Percentiles rank a stretch among this genome's conserved stretches.
phyloP scores from a whole-genome alignment of 176 grass and related monocot species.

The Oryza glumipatula region DNA sequence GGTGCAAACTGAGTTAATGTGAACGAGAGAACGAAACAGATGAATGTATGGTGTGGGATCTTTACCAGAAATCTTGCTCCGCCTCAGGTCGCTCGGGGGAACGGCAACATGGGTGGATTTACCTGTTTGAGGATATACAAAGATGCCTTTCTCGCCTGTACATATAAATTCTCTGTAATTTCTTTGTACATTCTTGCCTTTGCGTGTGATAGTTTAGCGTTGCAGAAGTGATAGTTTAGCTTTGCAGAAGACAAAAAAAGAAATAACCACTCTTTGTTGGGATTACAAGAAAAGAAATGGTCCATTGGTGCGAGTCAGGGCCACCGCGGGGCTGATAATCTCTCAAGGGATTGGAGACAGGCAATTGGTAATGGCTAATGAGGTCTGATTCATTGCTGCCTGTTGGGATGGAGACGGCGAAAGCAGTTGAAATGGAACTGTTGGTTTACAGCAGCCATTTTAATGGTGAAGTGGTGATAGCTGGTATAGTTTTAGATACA shows the following conservation, averaged over 20 bases:
- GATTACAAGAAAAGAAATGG: constrained; percentile 35
- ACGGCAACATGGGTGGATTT: constrained; percentile 41
- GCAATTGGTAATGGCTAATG: constrained; percentile 5
- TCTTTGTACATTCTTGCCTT: constrained; percentile 63
- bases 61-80: constrained; percentile 24
- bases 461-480: background rate
- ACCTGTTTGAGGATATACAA: constrained; percentile 35
- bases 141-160: constrained; percentile 47
- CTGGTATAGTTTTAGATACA: constrained; percentile 2
- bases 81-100: constrained; percentile 26
- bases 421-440: constrained; percentile 10
- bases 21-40: background rate
- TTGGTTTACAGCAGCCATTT: background rate
- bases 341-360: background rate
- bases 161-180: constrained; percentile 55
- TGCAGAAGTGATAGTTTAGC: constrained; percentile 51
- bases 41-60: constrained; percentile 43
- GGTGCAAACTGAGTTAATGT: constrained; percentile 46
- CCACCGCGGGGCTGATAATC: constrained; percentile 20
- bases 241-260: constrained; percentile 38
- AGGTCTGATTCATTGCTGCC: constrained; percentile 37
- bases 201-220: constrained; percentile 53
- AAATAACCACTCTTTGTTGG: constrained; percentile 12
- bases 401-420: constrained; percentile 35
- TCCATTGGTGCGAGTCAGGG: constrained; percentile 15